phyloP scores from a whole-genome alignment of 2,329 filamentous ascomycete species.

The Pyrenophora graminea region DNA sequence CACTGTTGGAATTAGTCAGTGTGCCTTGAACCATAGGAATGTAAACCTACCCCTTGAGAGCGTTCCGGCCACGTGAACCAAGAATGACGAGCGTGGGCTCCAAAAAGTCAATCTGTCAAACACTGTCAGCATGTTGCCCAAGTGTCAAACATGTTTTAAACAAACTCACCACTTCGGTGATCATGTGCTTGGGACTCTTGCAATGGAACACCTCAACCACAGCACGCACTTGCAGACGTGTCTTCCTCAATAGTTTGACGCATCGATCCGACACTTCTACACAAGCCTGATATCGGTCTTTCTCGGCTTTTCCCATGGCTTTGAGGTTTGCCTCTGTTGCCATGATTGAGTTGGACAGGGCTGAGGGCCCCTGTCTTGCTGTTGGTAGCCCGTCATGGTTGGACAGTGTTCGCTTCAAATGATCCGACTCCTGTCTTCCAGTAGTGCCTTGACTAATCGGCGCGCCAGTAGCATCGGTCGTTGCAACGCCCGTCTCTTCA shows the following conservation, averaged over 20 bases:
- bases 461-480: conserved; percentile 55
- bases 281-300: conserved; percentile 80
- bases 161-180: conserved; percentile 78
- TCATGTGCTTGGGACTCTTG: conserved; percentile 95
- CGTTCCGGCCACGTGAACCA: conserved; percentile 86
- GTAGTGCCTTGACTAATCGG: conserved; percentile 74
- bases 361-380: conserved; percentile 34
- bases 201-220: conserved; percentile 97
- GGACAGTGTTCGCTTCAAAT: conserved; percentile 68
- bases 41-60: conserved; percentile 79
- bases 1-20: conserved; percentile 58
- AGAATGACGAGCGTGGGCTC: conserved; percentile 91
- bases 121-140: conserved; percentile 28
- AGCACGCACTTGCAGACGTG: conserved; percentile 85
- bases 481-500: conserved; percentile 68
- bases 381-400: conserved; percentile 45
- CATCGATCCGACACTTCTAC: conserved; percentile 83
- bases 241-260: conserved; percentile 85
- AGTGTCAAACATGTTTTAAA: conserved; percentile 15
- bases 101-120: conserved; percentile 75
- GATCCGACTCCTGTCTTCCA: conserved; percentile 72
- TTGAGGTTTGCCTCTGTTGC: conserved; percentile 44
- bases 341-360: conserved; percentile 42
- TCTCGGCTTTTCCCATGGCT: conserved; percentile 62
- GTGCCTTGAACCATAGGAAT: conserved; percentile 10